Evolutionary conservation across 805 yeast genomes (phyloP).

Genomic region (Saccharomycopsis olivae): DNA sequence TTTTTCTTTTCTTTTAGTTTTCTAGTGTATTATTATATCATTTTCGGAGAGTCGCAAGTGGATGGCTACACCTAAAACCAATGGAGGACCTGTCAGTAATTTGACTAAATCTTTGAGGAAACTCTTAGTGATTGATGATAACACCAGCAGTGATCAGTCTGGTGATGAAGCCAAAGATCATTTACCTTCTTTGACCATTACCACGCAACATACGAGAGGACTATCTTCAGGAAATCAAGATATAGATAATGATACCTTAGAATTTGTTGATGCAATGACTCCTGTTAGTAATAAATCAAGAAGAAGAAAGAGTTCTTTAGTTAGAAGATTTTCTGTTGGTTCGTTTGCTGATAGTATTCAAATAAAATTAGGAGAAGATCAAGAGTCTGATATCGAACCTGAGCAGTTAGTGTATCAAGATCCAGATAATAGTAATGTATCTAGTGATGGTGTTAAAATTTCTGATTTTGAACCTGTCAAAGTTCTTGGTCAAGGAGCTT

Average conservation of each 20-base stretch:
- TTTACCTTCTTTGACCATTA: neutral
- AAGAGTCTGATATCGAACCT: neutral
- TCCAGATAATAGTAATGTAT: neutral
- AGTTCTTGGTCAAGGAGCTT: conserved; percentile 81
- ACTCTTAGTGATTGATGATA: too few relatives aligned
- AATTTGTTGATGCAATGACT: conserved; percentile 10
- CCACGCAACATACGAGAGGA: neutral
- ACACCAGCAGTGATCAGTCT: neutral
- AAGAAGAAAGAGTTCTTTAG: conserved; percentile 15
- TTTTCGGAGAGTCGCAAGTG: too few relatives aligned
- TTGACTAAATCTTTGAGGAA: too few relatives aligned
- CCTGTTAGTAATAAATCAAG: neutral
- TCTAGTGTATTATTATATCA: too few relatives aligned
- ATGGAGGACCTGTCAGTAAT: too few relatives aligned
- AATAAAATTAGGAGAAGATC: conserved; percentile 11
- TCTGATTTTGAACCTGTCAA: conserved; percentile 63
- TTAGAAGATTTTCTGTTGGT: conserved; percentile 15
- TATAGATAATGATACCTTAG: conserved; percentile 5
- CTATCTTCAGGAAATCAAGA: neutral
- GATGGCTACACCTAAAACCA: too few relatives aligned
- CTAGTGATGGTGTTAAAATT: conserved; percentile 19
- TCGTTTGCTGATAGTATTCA: conserved; percentile 16
- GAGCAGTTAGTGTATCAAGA: neutral
- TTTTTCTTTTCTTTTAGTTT: too few relatives aligned
- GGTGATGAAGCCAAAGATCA: neutral